Percentiles rank a stretch among this genome's conserved stretches.
phyloP scores from a whole-genome alignment of 2,329 filamentous ascomycete genomes.

The Magnaporthales sp. region DNA sequence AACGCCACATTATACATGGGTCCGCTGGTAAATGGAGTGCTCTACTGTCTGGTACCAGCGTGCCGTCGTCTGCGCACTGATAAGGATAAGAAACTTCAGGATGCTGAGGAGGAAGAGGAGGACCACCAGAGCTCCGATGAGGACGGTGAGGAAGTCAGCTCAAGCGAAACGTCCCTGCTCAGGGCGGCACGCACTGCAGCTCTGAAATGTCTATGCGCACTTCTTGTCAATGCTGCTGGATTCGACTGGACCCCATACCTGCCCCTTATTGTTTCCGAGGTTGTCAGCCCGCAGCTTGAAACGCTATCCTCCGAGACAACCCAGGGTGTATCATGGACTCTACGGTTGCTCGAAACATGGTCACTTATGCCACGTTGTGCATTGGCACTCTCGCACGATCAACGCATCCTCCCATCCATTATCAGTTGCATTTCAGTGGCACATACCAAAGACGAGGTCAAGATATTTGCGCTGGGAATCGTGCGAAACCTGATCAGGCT shows the following conservation, averaged over 20 bases:
- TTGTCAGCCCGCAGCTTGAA: slow-evolving; percentile 68
- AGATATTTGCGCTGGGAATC: slow-evolving; percentile 70
- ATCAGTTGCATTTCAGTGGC: slow-evolving; percentile 62
- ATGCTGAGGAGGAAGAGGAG: slow-evolving; percentile 27
- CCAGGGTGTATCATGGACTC: slow-evolving; percentile 76
- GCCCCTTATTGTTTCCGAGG: slow-evolving; percentile 60
- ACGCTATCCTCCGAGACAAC: slow-evolving; percentile 79
- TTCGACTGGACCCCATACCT: slow-evolving; percentile 69
- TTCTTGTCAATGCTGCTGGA: slow-evolving; percentile 65
- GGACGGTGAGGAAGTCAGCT: slow-evolving; percentile 24
- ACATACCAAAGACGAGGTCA: slow-evolving; percentile 69
- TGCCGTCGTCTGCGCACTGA: slow-evolving; percentile 47
- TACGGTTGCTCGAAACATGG: slow-evolving; percentile 78
- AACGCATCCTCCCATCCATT: slow-evolving; percentile 60
- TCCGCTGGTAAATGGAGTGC: slow-evolving; percentile 63
- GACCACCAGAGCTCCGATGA: slow-evolving; percentile 17
- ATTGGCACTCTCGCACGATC: slow-evolving; percentile 54
- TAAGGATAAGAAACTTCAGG: slow-evolving; percentile 11
- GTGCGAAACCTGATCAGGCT: slow-evolving; percentile 60
- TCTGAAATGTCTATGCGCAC: slow-evolving; percentile 71
- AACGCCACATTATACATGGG: slow-evolving; percentile 60
- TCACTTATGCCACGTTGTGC: slow-evolving; percentile 58
- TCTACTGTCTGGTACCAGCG: slow-evolving; percentile 72
- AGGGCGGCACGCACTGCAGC: slow-evolving; percentile 61
- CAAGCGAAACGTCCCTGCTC: slow-evolving; percentile 46